A percentile compares a stretch with the other conserved stretches of the same genome.
phyloP scores from a whole-genome alignment of 306 rosid genomes.

The Glycine tomentella region DNA sequence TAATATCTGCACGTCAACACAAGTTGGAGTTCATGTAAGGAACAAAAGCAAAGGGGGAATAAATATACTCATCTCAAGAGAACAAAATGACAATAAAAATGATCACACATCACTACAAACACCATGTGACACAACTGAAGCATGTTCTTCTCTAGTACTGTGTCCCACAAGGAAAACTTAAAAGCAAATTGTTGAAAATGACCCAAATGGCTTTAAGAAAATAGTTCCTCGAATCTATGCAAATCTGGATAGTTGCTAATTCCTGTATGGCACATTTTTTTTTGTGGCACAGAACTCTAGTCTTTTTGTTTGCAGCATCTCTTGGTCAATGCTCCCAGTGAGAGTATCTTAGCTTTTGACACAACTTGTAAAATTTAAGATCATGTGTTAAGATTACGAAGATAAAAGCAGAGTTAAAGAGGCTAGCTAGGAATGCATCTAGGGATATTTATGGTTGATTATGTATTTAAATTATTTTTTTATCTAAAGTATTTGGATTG shows the following conservation, averaged over 20 bases:
- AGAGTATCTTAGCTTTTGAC: slow-evolving; percentile 2
- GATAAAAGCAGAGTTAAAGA: background rate
- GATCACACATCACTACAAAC: slow-evolving; percentile 34
- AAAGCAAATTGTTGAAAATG: slow-evolving; percentile 43
- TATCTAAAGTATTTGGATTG: background rate
- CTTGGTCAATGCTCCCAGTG: slow-evolving; percentile 13
- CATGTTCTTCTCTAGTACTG: slow-evolving; percentile 37
- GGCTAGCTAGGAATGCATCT: background rate
- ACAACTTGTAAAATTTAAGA: background rate
- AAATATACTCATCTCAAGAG: slow-evolving; percentile 39
- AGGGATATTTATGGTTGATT: slow-evolving; percentile 1
- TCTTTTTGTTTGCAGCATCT: background rate
- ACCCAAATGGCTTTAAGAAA: slow-evolving; percentile 34
- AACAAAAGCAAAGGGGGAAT: slow-evolving; percentile 41
- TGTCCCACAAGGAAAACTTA: slow-evolving; percentile 30
- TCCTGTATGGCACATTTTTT: slow-evolving; percentile 11
- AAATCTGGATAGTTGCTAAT: slow-evolving; percentile 30
- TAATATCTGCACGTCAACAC: slow-evolving; percentile 42
- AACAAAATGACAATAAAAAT: slow-evolving; percentile 51
- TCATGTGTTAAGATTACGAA: background rate
- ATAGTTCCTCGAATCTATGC: slow-evolving; percentile 37
- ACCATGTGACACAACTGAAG: slow-evolving; percentile 59
- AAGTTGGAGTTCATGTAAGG: slow-evolving; percentile 49
- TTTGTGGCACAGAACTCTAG: slow-evolving; percentile 34
- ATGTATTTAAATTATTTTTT: background rate